Base-by-base conservation (phyloP, 352 stramenopile species). In the Globisporangium parvum region DNA sequence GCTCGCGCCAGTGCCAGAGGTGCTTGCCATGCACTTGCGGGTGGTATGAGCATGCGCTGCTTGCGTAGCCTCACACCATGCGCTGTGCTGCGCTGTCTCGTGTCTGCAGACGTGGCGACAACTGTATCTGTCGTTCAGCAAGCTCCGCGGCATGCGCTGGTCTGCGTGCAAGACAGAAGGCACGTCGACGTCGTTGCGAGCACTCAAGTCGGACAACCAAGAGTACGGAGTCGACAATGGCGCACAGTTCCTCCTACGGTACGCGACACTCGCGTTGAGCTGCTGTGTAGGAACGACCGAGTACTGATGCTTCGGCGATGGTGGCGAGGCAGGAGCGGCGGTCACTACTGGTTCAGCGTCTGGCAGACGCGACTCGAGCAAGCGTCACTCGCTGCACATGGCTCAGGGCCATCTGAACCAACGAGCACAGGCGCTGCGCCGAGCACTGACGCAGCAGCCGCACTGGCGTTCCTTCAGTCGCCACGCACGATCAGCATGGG, bases 331-430 rank as follows among this genome's bases (percentile, higher is more conserved):
- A 85, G 72, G 50, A 88, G 80, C 55, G 80, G 80, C 15, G 80
- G 80, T 0, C 80, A 91, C 49, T 91, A 91, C 33, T 87, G 74
- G 76, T 91, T 91, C 58, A 87, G 64, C 44, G 74, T 91, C 0
- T 64, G 72, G 47, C 70, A 88, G 47, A 69, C 74, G 1, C 64
- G 47, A 10, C 46, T 80, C 1, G 53, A 60, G 2, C 52, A 73
- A 0, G 57, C 56, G 1, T 51, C 59, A 21, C 42, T 87, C 26
- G n/a, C 49, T 26, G 14, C 47, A 17, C 40, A 14, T 15, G 23
- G 23, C 42, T 11, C 24, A 18, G 47, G 40, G 24, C 47, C 18
- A 24, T 10, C 14, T 55, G 26, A 23, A 15, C 24, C 28, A 35
- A 6, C 1, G 3, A 31, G 8, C 15, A 18, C 14, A 9, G 20